Conservation (phyloP, 306 rosid genomes). For the Biancaea sappan region DNA sequence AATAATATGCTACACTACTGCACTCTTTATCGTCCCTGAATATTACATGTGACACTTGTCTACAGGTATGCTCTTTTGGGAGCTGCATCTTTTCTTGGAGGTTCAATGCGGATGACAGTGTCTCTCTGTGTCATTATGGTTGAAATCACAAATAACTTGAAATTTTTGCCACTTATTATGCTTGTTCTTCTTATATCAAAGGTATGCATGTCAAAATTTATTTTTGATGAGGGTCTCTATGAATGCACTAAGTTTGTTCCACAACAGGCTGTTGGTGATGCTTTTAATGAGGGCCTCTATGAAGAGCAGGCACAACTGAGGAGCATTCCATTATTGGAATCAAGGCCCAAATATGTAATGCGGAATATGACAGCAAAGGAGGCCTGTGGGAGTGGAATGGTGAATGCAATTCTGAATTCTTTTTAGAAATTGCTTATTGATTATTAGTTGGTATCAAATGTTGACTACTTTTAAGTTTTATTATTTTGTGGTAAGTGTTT, state of each 20-base stretch:
- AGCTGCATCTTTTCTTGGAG: conserved; percentile 99
- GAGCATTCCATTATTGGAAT: conserved; percentile 63
- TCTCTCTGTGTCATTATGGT: conserved; percentile 98
- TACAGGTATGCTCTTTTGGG: conserved; percentile 96
- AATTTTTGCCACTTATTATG: conserved; percentile 87
- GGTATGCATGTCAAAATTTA: conserved; percentile 49
- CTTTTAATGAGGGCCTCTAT: conserved; percentile 73
- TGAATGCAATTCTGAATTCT: conserved; percentile 25
- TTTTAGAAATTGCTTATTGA: background rate
- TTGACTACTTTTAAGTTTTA: background rate
- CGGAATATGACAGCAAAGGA: conserved; percentile 36
- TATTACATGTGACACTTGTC: conserved; percentile 34
- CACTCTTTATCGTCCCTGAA: background rate
- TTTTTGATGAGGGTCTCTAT: background rate
- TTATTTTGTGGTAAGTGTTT: background rate
- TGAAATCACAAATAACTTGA: conserved; percentile 93
- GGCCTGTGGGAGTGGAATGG: conserved; percentile 64
- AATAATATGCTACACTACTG: background rate
- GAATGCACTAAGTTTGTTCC: conserved; percentile 24
- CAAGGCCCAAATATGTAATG: conserved; percentile 57
- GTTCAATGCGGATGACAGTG: conserved; percentile 98
- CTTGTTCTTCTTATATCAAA: conserved; percentile 98
- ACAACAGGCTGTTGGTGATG: conserved; percentile 91
- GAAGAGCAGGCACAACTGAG: conserved; percentile 63
- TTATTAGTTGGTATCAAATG: background rate